These are phyloP conservation scores for Ganoderma lucidum DNA, from an alignment of 1,284 basidiomycete genomes.

Conservation along the genomic window DNA sequence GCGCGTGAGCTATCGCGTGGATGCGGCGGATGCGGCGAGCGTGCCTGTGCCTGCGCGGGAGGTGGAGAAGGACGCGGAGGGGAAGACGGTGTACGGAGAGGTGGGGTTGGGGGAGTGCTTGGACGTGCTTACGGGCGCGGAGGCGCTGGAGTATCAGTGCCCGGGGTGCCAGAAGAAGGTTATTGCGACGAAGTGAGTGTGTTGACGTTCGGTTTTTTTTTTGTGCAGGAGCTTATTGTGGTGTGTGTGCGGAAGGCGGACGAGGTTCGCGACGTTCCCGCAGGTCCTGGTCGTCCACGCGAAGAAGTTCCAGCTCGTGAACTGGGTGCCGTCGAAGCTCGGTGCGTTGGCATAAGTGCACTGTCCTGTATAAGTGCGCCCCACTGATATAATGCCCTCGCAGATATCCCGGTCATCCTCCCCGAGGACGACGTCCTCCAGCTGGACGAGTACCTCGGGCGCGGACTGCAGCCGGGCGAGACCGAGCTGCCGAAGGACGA, in stretches of 20 bases:
- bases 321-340: constrained; percentile 97
- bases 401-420: constrained; percentile 89
- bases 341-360: constrained; percentile 52
- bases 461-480: constrained; percentile 81
- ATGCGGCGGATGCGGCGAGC: constrained; percentile 81
- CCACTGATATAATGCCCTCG: not conserved
- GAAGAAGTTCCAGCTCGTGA: constrained; percentile 95
- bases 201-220: not conserved
- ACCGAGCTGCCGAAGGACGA: constrained; percentile 71
- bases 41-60: constrained; percentile 79
- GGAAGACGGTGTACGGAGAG: constrained; percentile 72
- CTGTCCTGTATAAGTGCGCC: not conserved
- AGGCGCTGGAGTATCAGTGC: constrained; percentile 79
- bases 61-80: constrained; percentile 62
- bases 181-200: constrained; percentile 66
- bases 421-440: constrained; percentile 66
- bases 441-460: constrained; percentile 78
- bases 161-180: constrained; percentile 69
- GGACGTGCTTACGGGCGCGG: constrained; percentile 68
- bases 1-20: constrained; percentile 90
- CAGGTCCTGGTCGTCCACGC: constrained; percentile 90
- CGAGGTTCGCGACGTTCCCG: constrained; percentile 88
- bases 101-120: constrained; percentile 79
- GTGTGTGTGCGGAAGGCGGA: constrained; percentile 55
- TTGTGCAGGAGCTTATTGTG: not conserved